Base-by-base conservation (phyloP, 441 rosid species). In the Aquilaria agallochum region DNA sequence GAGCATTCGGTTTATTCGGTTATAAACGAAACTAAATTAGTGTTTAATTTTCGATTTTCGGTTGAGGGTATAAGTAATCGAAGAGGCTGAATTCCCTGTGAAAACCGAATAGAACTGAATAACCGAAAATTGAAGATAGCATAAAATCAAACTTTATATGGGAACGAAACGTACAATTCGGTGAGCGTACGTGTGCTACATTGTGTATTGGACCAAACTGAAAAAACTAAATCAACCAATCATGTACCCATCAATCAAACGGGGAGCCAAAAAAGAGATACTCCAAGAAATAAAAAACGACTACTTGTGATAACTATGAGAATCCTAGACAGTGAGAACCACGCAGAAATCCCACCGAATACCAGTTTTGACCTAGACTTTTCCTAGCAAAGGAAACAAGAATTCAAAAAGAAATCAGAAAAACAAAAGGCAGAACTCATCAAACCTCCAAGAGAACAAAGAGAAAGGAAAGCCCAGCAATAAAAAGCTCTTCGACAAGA, bases 221-320 rank as follows among this genome's bases (percentile, higher is more conserved):
- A 60, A 71, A 63, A 64, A 68, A 68, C 66, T 2, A 68, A 36
- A 66, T 48, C 7, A 53, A 66, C 75, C 71, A 66, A 53, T 56
- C 59, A 40, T 52, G 27, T 56, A 46, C 20, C 57, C 2, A 53
- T 50, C 59, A 53, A 59, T 42, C 46, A 55, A 63, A 63, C 31
- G 11, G 48, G 36, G 55, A 45, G 48, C 8, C 20, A 36, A 27
- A 42, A 50, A 15, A 31, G 63, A 4, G n/a, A 20, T 30, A 31
- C 14, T 15, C 14, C 36, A 50, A 57, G 14, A 9, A 27, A 10
- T 40, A 15, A 11, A 34, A 68, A 47, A 11, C 4, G 12, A 50
- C 50, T 36, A 34, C 45, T 40, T 13, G 55, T 10, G 33, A 52
- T 53, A 53, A 34, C 15, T 7, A 59, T 36, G 48, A 66, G 27